A percentile compares a stretch with the other conserved stretches of the same genome.
Evolutionary conservation across 306 rosid genomes (phyloP).

Genomic region (Dalbergia cultrata): DNA sequence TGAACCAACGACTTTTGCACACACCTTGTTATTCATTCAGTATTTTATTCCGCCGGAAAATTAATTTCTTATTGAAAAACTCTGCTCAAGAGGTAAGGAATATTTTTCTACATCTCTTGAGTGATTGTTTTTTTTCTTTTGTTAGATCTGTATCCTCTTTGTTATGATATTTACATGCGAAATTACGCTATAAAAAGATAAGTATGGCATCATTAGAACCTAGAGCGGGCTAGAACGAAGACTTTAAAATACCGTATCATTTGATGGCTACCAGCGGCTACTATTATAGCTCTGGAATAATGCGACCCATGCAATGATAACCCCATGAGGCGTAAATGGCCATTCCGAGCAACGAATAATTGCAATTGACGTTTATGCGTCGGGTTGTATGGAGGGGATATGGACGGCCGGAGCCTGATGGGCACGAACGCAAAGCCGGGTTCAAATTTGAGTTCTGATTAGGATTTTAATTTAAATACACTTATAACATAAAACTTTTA

Average conservation of each 20-base stretch:
- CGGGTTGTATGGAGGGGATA: not conserved
- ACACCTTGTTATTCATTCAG: too few species aligned
- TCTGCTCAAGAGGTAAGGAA: not conserved
- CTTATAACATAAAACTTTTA: too few species aligned
- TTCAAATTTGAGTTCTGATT: not conserved
- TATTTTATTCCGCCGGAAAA: too few species aligned
- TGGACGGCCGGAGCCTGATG: not conserved
- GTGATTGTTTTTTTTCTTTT: not conserved
- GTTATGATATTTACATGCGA: not conserved
- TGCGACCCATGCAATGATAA: slow-evolving; percentile 18
- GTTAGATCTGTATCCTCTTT: not conserved
- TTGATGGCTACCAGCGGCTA: slow-evolving; percentile 2
- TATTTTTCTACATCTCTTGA: not conserved
- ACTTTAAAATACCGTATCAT: slow-evolving; percentile 12
- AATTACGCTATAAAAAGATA: not conserved
- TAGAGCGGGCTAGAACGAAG: not conserved
- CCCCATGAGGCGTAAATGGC: slow-evolving; percentile 20
- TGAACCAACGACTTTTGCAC: too few species aligned
- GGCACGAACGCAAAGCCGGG: not conserved
- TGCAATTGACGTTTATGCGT: slow-evolving; percentile 32
- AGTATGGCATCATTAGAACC: not conserved
- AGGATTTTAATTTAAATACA: too few species aligned
- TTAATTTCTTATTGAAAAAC: not conserved
- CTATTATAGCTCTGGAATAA: slow-evolving; percentile 8
- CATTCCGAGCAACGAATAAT: slow-evolving; percentile 16